Conservation (phyloP, 768 basidiomycete genomes). For the Panellus pusillus region DNA sequence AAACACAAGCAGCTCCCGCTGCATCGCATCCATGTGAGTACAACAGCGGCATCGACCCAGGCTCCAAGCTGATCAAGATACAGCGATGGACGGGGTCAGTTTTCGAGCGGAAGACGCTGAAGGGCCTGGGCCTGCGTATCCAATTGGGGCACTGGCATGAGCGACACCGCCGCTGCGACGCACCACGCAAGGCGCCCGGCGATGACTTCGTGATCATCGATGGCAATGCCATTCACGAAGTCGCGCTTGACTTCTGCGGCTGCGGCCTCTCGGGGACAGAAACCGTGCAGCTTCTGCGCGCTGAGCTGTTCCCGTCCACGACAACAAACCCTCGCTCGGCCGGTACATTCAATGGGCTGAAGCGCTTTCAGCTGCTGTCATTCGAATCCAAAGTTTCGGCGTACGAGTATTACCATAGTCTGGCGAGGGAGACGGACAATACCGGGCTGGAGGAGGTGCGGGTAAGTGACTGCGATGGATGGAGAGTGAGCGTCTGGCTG, state of each 20-base stretch:
- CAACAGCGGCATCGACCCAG: too few relatives aligned
- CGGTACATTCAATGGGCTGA: slow-evolving; percentile 29
- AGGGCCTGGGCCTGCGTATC: slow-evolving; percentile 21
- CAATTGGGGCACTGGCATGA: slow-evolving; percentile 21
- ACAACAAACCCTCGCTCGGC: slow-evolving; percentile 26
- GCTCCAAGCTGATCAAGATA: too few relatives aligned
- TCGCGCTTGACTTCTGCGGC: slow-evolving; percentile 30
- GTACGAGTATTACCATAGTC: slow-evolving; percentile 30
- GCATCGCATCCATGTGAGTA: background rate
- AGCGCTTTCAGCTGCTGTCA: slow-evolving; percentile 31
- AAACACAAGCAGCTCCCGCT: background rate
- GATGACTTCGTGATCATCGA: slow-evolving; percentile 26
- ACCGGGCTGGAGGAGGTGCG: slow-evolving; percentile 17
- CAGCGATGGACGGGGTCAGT: background rate
- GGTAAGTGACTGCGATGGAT: slow-evolving; percentile 10
- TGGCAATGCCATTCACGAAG: slow-evolving; percentile 24
- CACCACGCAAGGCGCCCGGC: background rate
- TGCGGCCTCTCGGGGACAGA: slow-evolving; percentile 25
- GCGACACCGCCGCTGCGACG: slow-evolving; percentile 13
- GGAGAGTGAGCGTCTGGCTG: background rate
- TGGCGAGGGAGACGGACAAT: slow-evolving; percentile 30
- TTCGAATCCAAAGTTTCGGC: slow-evolving; percentile 32
- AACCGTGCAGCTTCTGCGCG: slow-evolving; percentile 32
- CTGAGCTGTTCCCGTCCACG: slow-evolving; percentile 31
- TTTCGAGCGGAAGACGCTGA: slow-evolving; percentile 11